Conservation (phyloP, 2,329 filamentous ascomycete genomes). For the Fusarium brachygibbosum region DNA sequence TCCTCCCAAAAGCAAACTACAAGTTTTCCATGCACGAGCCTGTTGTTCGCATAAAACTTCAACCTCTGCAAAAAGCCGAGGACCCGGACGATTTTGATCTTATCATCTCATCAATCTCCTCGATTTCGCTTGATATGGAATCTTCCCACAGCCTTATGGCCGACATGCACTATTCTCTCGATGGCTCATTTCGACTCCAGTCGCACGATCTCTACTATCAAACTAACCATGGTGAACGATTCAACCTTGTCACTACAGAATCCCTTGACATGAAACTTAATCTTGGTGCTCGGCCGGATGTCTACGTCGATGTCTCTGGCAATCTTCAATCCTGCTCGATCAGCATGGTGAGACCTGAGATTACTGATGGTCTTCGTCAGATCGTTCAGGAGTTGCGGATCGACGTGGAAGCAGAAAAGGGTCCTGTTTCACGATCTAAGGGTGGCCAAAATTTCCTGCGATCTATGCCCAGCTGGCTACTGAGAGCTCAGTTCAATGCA, state of each 20-base stretch:
- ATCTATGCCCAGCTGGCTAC: constrained; percentile 84
- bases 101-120: constrained; percentile 94
- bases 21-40: constrained; percentile 98
- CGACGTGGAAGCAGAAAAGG: constrained; percentile 74
- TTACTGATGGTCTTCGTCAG: constrained; percentile 90
- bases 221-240: constrained; percentile 82
- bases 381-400: constrained; percentile 87
- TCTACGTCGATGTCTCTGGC: constrained; percentile 83
- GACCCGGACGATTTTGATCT: constrained; percentile 90
- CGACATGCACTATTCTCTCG: constrained; percentile 87
- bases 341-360: constrained; percentile 91
- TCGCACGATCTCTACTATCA: constrained; percentile 96
- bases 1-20: constrained; percentile 92
- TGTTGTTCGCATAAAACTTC: constrained; percentile 89
- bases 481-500: constrained; percentile 86
- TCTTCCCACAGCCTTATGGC: constrained; percentile 92
- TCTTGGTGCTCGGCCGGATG: constrained; percentile 85
- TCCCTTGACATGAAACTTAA: constrained; percentile 89
- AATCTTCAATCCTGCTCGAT: constrained; percentile 88
- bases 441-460: constrained; percentile 79
- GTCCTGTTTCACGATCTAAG: constrained; percentile 61
- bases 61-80: constrained; percentile 75
- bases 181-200: constrained; percentile 84
- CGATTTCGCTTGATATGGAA: constrained; percentile 91
- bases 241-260: constrained; percentile 90